These are phyloP conservation scores for Eucalyptus brandiana DNA, from an alignment of 345 rosid species.

Conservation along the genomic window DNA sequence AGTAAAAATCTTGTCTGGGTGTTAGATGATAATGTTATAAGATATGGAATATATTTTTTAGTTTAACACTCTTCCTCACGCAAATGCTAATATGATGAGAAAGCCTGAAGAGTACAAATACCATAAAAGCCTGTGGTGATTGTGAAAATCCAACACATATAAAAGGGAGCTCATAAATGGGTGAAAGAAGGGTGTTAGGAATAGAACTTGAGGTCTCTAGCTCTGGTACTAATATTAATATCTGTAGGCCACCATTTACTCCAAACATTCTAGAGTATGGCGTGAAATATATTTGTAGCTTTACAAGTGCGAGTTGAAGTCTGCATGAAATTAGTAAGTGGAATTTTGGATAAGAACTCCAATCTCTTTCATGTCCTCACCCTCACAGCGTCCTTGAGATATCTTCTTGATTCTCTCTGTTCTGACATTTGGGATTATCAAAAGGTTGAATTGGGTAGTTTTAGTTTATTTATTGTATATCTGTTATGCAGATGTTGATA, in stretches of 20 bases:
- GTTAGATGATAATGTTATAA: not conserved
- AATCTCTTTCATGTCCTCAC: constrained; percentile 27
- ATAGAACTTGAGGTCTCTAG: not conserved
- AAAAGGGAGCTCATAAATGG: not conserved
- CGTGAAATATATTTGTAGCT: not conserved
- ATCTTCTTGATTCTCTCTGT: not conserved
- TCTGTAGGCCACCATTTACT: not conserved
- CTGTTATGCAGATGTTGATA: constrained; percentile 63
- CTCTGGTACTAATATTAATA: not conserved
- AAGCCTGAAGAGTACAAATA: not conserved
- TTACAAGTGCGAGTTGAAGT: not conserved
- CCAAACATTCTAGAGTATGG: not conserved
- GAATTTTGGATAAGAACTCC: not conserved
- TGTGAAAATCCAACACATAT: not conserved
- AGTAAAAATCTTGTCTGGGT: not conserved
- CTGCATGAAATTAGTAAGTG: not conserved
- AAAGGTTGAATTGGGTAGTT: not conserved
- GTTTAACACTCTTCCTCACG: not conserved
- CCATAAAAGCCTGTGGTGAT: not conserved
- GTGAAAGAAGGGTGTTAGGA: not conserved
- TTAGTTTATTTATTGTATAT: not conserved
- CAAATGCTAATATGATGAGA: not conserved
- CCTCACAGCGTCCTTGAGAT: constrained; percentile 38
- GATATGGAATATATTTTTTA: not conserved
- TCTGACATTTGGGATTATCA: not conserved